Evolutionary conservation across 2,329 filamentous ascomycete genomes (phyloP).

Genomic region (Cercospora nicotianae): DNA sequence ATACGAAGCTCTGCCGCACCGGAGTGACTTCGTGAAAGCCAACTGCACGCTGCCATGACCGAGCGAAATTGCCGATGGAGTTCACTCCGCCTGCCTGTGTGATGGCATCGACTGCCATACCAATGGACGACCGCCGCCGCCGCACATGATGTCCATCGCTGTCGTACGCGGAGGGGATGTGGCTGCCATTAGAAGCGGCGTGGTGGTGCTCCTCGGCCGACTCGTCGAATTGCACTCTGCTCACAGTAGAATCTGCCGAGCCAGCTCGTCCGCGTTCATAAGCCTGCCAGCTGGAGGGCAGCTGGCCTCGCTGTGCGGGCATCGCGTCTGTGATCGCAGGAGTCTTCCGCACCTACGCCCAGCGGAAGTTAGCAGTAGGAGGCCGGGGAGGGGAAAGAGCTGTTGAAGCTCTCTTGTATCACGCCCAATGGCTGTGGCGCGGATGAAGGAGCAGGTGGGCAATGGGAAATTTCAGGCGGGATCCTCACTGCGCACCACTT

Average conservation of each 20-base stretch:
- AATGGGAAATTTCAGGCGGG: background rate
- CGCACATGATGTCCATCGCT: slow-evolving; percentile 35
- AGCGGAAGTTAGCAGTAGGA: background rate
- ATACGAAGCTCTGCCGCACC: slow-evolving; percentile 70
- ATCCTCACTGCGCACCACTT: background rate
- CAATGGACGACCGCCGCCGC: slow-evolving; percentile 49
- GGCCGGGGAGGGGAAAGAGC: slow-evolving; percentile 6
- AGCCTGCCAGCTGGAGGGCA: slow-evolving; percentile 49
- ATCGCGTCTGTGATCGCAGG: slow-evolving; percentile 18
- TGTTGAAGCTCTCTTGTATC: slow-evolving; percentile 25
- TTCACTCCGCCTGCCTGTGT: slow-evolving; percentile 85
- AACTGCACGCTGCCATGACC: slow-evolving; percentile 88
- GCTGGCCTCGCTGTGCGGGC: slow-evolving; percentile 33
- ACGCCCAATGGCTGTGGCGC: background rate
- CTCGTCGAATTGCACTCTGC: slow-evolving; percentile 35
- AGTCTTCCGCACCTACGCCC: background rate
- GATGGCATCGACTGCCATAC: slow-evolving; percentile 51
- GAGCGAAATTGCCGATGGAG: slow-evolving; percentile 80
- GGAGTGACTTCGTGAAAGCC: slow-evolving; percentile 86
- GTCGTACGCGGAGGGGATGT: slow-evolving; percentile 24
- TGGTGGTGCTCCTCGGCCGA: slow-evolving; percentile 31
- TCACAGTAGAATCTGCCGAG: slow-evolving; percentile 43
- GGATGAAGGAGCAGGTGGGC: background rate
- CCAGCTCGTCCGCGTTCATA: slow-evolving; percentile 46
- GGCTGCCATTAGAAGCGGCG: slow-evolving; percentile 19